Evolutionary conservation across 192 early-diverging fungal genomes (phyloP).

Genomic region (Irineochytrium annulatum): DNA sequence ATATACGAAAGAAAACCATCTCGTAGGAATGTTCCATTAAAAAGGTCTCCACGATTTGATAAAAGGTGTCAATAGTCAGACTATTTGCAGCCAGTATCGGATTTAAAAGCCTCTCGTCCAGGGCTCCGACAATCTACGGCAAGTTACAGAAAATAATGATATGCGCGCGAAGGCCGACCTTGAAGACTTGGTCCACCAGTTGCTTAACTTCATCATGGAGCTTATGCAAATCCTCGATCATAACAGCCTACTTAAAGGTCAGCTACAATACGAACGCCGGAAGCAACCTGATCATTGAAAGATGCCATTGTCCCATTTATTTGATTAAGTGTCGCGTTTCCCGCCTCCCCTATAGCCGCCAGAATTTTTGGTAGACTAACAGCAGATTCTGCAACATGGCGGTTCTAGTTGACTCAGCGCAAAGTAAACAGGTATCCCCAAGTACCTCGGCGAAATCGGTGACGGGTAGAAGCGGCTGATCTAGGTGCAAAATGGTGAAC

Average conservation of each 20-base stretch:
- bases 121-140: not conserved
- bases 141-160: no score
- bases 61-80: slow-evolving; percentile 1
- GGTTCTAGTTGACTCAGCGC: not conserved
- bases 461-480: slow-evolving; percentile 15
- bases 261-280: no score
- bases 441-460: slow-evolving; percentile 5
- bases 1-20: slow-evolving; percentile 29
- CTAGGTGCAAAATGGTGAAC: slow-evolving; percentile 9
- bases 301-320: not conserved
- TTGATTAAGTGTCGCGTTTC: not conserved
- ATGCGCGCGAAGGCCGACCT: slow-evolving; percentile 1
- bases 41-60: slow-evolving; percentile 25
- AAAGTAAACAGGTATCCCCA: not conserved
- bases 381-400: slow-evolving; percentile 19
- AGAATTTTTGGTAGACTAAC: slow-evolving; percentile 11
- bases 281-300: slow-evolving; percentile 13
- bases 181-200: not conserved
- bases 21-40: slow-evolving; percentile 39
- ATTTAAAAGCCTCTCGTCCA: not conserved
- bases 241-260: no score
- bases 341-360: not conserved
- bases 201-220: slow-evolving; percentile 6
- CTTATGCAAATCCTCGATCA: slow-evolving; percentile 2
- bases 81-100: not conserved